Evolutionary conservation across 768 basidiomycete genomes (phyloP).

Genomic region (Hygrophorus pudorinus): DNA sequence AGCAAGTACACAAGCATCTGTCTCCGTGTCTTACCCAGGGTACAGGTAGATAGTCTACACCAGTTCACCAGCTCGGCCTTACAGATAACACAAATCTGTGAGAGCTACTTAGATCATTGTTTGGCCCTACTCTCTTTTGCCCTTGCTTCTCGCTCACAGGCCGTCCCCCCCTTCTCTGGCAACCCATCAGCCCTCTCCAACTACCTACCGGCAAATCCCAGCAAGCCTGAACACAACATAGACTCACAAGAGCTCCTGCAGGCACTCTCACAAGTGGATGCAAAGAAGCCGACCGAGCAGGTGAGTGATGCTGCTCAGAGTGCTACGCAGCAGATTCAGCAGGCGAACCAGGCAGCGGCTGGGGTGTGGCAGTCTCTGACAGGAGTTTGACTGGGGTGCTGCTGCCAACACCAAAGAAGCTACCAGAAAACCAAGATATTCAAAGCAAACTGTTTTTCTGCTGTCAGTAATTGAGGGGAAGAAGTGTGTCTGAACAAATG

Average conservation of each 20-base stretch:
- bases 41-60: slow-evolving; percentile 53
- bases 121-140: slow-evolving; percentile 45
- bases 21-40: slow-evolving; percentile 25
- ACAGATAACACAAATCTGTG: slow-evolving; percentile 40
- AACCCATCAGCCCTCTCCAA: slow-evolving; percentile 17
- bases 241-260: slow-evolving; percentile 53
- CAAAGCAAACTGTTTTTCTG: too few relatives aligned
- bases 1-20: slow-evolving; percentile 24
- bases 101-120: slow-evolving; percentile 51
- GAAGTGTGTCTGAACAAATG: too few relatives aligned
- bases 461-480: too few relatives aligned
- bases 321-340: slow-evolving; percentile 62
- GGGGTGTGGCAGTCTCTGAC: slow-evolving; percentile 36
- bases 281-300: slow-evolving; percentile 48
- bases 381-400: slow-evolving; percentile 44
- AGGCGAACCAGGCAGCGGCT: slow-evolving; percentile 39
- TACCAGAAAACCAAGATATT: too few relatives aligned
- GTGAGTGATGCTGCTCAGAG: slow-evolving; percentile 63
- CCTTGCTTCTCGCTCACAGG: slow-evolving; percentile 37
- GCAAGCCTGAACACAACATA: slow-evolving; percentile 10
- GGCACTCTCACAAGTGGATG: slow-evolving; percentile 60
- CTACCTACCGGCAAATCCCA: slow-evolving; percentile 12
- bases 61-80: slow-evolving; percentile 42
- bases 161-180: slow-evolving; percentile 13
- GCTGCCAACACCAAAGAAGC: slow-evolving; percentile 53